Percentiles rank a stretch among this genome's conserved stretches.
phyloP scores from a whole-genome alignment of 371 early-diverging fungal species.

The Mortierella sp. region DNA sequence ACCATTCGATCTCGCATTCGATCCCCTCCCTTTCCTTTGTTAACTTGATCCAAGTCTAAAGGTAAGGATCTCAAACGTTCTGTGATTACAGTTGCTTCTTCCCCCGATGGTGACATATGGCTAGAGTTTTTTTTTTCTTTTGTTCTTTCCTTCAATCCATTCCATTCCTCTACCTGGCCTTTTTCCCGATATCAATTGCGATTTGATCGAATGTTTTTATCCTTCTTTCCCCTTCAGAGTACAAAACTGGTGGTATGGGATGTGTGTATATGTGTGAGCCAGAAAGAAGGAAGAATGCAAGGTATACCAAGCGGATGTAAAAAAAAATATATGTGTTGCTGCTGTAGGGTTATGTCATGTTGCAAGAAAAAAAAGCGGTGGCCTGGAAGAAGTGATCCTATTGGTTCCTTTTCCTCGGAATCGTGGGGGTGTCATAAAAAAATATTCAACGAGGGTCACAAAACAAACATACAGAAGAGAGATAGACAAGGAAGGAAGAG shows the following conservation, averaged over 20 bases:
- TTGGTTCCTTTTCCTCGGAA: conserved; percentile 14
- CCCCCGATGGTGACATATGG: background rate
- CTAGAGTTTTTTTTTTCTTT: background rate
- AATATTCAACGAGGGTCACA: background rate
- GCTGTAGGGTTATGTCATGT: conserved; percentile 13
- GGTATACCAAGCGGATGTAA: background rate
- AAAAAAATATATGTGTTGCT: background rate
- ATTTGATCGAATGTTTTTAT: background rate
- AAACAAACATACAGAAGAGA: background rate
- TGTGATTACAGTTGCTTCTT: background rate
- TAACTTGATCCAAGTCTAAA: background rate
- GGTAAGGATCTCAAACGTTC: conserved; percentile 1
- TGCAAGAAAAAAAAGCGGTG: conserved; percentile 5
- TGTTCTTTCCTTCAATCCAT: background rate
- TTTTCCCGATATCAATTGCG: background rate
- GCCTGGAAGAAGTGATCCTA: conserved; percentile 1
- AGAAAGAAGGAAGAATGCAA: background rate
- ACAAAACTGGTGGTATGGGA: background rate
- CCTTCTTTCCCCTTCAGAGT: background rate
- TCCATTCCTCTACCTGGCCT: background rate
- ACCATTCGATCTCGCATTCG: background rate
- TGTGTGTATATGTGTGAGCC: background rate
- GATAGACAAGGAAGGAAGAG: background rate
- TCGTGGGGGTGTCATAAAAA: background rate
- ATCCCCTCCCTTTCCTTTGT: background rate